phyloP scores from a whole-genome alignment of 495 filamentous ascomycete genomes.

The Penicillium soppii region DNA sequence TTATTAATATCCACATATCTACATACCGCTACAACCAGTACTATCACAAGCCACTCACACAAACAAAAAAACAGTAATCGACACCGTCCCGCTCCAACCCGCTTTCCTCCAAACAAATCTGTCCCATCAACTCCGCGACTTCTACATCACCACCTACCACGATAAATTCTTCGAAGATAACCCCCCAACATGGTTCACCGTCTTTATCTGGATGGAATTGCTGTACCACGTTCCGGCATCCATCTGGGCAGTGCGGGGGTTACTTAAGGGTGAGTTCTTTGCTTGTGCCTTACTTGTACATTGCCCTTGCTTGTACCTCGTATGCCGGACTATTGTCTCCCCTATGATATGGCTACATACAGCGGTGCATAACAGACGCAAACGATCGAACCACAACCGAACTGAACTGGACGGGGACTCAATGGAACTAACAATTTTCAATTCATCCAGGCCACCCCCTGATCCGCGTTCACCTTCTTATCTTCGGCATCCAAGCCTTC shows the following conservation, averaged over 20 bases:
- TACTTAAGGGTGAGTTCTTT: slow-evolving; percentile 47
- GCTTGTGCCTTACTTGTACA: not conserved
- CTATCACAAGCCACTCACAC: not conserved
- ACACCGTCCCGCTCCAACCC: slow-evolving; percentile 67
- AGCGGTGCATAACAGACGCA: no score
- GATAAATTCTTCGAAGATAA: slow-evolving; percentile 74
- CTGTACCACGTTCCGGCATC: slow-evolving; percentile 67
- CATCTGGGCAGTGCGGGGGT: slow-evolving; percentile 58
- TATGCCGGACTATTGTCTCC: not conserved
- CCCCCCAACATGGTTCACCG: slow-evolving; percentile 66
- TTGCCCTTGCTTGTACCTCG: not conserved
- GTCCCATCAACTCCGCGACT: slow-evolving; percentile 51
- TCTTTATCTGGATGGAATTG: slow-evolving; percentile 68
- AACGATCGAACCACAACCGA: no score
- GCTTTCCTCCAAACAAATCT: slow-evolving; percentile 48
- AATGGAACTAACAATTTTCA: slow-evolving; percentile 13
- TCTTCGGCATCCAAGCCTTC: slow-evolving; percentile 67
- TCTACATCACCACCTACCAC: slow-evolving; percentile 66
- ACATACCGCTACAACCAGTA: not conserved
- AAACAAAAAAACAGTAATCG: slow-evolving; percentile 49
- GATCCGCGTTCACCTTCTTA: slow-evolving; percentile 63
- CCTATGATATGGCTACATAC: no score
- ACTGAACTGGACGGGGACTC: no score
- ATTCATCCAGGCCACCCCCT: slow-evolving; percentile 52
- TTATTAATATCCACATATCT: slow-evolving; percentile 6